Evolutionary conservation across 768 basidiomycete species (phyloP), one percentile per base, ranked within the genome.

Genomic region (Agrocybe chaxingu): DNA sequence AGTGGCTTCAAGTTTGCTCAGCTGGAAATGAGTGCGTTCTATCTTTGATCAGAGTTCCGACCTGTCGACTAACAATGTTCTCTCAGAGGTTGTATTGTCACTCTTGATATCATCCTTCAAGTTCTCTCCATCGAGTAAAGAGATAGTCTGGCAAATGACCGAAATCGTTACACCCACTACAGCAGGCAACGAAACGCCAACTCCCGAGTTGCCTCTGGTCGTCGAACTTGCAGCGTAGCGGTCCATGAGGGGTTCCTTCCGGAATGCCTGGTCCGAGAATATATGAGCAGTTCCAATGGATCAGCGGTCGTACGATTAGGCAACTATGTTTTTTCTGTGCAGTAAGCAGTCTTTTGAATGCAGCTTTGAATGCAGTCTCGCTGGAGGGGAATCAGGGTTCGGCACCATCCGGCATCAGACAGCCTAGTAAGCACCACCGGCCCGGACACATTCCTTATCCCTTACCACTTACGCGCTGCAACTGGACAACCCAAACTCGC

Each of bases 81-180:
- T 4, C 11, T 7, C 55, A 62, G 63, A 63, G 53, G 56, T 56
- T 7, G 57, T 64, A 1, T 37, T 63, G 6, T 59, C 56, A 12
- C 8, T 52, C 13, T 42, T 63, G 40, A 37, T 66, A 13, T 55
- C 58, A 12, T 48, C 51, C 7, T 62, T 64, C 56, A 47, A 49
- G 37, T 63, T 66, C 34, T 50, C 55, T 39, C 57, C 30, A 1
- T 43, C 57, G 7, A 46, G 59, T 1, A 58, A 59, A 45, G 54
- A 63, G 24, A 50, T 66, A 7, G 16, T 39, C 10, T 62, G 61
- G 62, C 54, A 57, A n/a, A 59, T 59, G 60, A 58, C 41, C 16
- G 49, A 53, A 39, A 54, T 62, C 33, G 51, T 57, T 8, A 43
- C 53, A 7, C 62, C 60, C 1, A 45, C 48, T 1, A 51, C 61